Evolutionary conservation across 805 yeast genomes (phyloP), one percentile per base, ranked within the genome.

Genomic region (Saccharomycopsis fermentans): DNA sequence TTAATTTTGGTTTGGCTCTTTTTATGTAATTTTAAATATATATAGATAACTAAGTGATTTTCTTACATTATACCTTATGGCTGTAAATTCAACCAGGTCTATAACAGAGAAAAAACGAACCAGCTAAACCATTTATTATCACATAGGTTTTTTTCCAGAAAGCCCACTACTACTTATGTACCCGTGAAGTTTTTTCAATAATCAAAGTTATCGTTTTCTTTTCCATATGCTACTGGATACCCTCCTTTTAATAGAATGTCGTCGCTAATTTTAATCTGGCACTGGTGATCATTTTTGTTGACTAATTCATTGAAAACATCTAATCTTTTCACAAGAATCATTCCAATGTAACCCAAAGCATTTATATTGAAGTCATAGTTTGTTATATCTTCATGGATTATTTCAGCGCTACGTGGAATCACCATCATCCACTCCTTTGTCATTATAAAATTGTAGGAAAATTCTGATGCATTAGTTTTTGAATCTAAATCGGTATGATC

Each of bases 351-450:
- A 0, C 96, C 97, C 52, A 90, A 79, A 0, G 96, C 78, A 68
- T 92, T 92, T 64, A 90, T 78, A 34, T 84, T 71, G 54, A 73
- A 58, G 32, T 60, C 62, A 4, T 59, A 66, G 60, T 65, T n/a
- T 5, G 69, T 73, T 17, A 64, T 65, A 24, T 59, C 63, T 8
- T 74, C 74, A 50, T 77, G 76, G 65, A 76, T 83, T 55, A 72
- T 74, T 1, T 86, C 84, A 17, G 68, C 66, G 1, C 85, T 74
- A 66, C 97, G 80, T 17, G 99, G 98, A n/a, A 90, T 84, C 24
- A 87, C 70, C 81, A 90, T 81, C 72, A 92, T 81, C 88, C 94
- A 92, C 56, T 82, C 79, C 54, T 82, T 82, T 54, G 95, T 90
- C 78, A 92, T 81, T 51, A 90, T 72, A 37, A 91, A 82, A 68